Evolutionary conservation across 2,329 filamentous ascomycete genomes (phyloP).

Genomic region (Fusarium nodosum): DNA sequence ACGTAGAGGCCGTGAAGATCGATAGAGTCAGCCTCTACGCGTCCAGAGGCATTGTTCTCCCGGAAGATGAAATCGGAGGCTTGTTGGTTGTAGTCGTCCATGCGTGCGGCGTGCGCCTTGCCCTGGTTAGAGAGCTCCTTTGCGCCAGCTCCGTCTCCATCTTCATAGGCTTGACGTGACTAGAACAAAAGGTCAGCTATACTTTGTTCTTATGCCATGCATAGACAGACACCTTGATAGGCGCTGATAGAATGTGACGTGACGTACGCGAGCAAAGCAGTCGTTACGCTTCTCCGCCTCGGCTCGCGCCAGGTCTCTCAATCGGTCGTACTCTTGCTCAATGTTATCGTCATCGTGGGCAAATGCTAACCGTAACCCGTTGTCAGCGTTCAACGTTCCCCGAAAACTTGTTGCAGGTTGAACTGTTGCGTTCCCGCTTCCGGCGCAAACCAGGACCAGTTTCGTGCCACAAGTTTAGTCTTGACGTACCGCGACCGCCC

Average conservation of each 20-base stretch:
- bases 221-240: background rate
- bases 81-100: constrained; percentile 91
- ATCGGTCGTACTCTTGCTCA: constrained; percentile 91
- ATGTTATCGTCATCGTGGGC: constrained; percentile 76
- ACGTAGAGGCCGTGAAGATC: constrained; percentile 96
- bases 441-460: constrained; percentile 31
- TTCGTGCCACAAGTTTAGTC: background rate
- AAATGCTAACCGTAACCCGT: constrained; percentile 70
- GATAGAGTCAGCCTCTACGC: constrained; percentile 84
- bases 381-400: constrained; percentile 28
- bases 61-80: constrained; percentile 96
- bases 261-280: constrained; percentile 78
- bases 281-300: constrained; percentile 83
- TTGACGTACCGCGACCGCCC: constrained; percentile 60
- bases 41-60: constrained; percentile 86
- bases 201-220: background rate
- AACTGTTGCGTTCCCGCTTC: constrained; percentile 20
- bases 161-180: constrained; percentile 84
- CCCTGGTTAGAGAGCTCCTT: constrained; percentile 87
- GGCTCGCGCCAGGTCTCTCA: constrained; percentile 84
- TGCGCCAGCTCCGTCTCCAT: constrained; percentile 85
- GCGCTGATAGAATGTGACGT: constrained; percentile 47
- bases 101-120: constrained; percentile 84
- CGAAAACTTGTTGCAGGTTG: constrained; percentile 9
- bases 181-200: constrained; percentile 48